Evolutionary conservation across 2,329 filamentous ascomycete species (phyloP).

Genomic region (Monilinia aucupariae): DNA sequence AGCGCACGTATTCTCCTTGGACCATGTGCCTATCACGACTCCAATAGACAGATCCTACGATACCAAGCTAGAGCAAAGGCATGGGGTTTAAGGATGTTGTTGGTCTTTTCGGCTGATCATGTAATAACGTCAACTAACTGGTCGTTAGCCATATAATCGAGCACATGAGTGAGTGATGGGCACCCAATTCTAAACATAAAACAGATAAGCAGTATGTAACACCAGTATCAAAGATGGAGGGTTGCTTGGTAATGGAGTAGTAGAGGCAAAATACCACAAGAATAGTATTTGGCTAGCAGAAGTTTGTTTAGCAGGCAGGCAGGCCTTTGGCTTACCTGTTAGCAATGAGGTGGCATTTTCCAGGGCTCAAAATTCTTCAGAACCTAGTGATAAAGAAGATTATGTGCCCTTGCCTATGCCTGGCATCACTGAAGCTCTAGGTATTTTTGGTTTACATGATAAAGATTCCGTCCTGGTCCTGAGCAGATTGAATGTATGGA

Average conservation of each 20-base stretch:
- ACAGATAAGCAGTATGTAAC: not conserved
- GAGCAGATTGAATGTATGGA: not conserved
- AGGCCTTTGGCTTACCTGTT: not conserved
- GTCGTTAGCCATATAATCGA: not conserved
- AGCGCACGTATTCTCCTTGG: not conserved
- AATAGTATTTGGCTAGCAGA: too few relatives aligned
- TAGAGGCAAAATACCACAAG: too few relatives aligned
- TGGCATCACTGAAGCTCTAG: too few relatives aligned
- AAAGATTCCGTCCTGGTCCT: not conserved
- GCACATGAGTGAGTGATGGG: not conserved
- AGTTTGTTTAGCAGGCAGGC: not conserved
- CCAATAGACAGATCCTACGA: not conserved
- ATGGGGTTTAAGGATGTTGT: too few relatives aligned
- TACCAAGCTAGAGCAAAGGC: not conserved
- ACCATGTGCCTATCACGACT: not conserved
- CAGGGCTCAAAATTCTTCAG: not conserved
- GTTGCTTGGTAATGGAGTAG: not conserved
- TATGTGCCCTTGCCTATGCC: not conserved
- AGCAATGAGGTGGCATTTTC: not conserved
- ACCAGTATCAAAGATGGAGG: not conserved
- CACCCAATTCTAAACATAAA: not conserved
- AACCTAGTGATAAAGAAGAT: not conserved
- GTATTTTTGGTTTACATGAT: constrained; percentile 1
- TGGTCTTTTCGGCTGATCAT: too few relatives aligned
- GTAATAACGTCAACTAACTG: not conserved